Base-by-base conservation (phyloP, 371 early-diverging fungal species). In the Smittium culicis region DNA sequence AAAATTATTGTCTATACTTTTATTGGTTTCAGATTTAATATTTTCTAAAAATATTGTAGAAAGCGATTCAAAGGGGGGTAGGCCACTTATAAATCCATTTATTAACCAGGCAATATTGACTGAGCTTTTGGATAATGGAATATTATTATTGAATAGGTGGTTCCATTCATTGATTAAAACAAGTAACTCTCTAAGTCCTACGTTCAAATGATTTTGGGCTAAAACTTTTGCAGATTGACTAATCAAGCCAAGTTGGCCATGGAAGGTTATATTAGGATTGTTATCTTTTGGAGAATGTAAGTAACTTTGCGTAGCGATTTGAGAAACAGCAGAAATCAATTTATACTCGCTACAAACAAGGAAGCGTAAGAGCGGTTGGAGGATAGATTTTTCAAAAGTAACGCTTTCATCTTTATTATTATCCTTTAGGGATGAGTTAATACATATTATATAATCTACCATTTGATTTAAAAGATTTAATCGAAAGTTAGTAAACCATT, bases 341-440 rank as follows among this genome's bases (percentile, higher is more conserved):
- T 35, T 62, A 29, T 62, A 14, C 5, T 62, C 62, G 20, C 24
- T 30, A 20, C 62, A 11, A 62, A 62, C 33, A 5, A 62, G 30
- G 29, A 62, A 62, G 2, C 62, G 5, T 3, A 62, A 30, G 20
- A 25, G 16, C 2, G 62, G 35, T 35, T 62, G 62, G 62, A 62
- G 33, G 20, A 62, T 62, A 20, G 62, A 62, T 35, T 59, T 34
- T 59, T 76, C 75, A 35, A 74, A 72, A 54, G 67, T 67, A 45
- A 57, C 20, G 0, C 74, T 67, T 32, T 66, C 54, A 14, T 67
- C 66, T 30, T 28, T n/a, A 8, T 68, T 69, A 29, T 71, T 60
- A 27, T 20, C 61, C 5, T 62, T 61, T 24, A 76, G 54, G 32
- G n/a, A 74, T 56, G 0, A n/a, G 28, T 30, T 56, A 11, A 14